Percentiles rank a stretch among this genome's conserved stretches.
phyloP scores from a whole-genome alignment of 108 stramenopile genomes.

The Conticribra guillardii region DNA sequence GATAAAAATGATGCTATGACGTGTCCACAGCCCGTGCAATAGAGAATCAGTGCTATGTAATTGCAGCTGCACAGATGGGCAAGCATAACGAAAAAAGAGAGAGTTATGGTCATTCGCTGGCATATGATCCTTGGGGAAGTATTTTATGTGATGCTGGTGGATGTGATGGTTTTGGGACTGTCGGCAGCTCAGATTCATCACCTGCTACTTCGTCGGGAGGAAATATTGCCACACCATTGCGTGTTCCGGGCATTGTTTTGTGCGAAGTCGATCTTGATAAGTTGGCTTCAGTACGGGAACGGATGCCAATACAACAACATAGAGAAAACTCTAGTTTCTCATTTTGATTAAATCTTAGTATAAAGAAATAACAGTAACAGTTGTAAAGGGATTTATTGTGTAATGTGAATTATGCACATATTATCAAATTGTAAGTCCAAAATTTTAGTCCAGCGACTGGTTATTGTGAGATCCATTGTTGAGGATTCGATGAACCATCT shows the following conservation, averaged over 20 bases:
- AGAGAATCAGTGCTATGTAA: conserved; percentile 94
- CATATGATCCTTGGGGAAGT: conserved; percentile 82
- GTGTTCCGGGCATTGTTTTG: conserved; percentile 62
- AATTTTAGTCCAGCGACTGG: no score
- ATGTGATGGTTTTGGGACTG: conserved; percentile 30
- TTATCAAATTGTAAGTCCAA: no score
- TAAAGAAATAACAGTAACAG: no score
- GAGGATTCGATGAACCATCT: conserved; percentile 29
- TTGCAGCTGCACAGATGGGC: conserved; percentile 96
- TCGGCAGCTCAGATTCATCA: neutral
- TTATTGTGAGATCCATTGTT: neutral
- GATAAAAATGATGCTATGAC: no score
- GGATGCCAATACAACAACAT: conserved; percentile 86
- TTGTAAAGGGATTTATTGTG: no score
- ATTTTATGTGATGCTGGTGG: conserved; percentile 65
- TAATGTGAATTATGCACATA: no score
- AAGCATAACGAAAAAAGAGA: conserved; percentile 82
- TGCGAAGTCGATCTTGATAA: conserved; percentile 69
- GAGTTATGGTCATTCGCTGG: conserved; percentile 87
- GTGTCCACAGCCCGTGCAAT: conserved; percentile 86
- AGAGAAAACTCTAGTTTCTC: conserved; percentile 45
- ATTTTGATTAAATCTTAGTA: conserved; percentile 13
- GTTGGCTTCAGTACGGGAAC: conserved; percentile 60
- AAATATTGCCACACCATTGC: conserved; percentile 23
- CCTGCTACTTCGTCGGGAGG: no score